These are phyloP conservation scores for Curvularia sp. DNA, from an alignment of 2,329 filamentous ascomycete genomes.

Conservation along the genomic window DNA sequence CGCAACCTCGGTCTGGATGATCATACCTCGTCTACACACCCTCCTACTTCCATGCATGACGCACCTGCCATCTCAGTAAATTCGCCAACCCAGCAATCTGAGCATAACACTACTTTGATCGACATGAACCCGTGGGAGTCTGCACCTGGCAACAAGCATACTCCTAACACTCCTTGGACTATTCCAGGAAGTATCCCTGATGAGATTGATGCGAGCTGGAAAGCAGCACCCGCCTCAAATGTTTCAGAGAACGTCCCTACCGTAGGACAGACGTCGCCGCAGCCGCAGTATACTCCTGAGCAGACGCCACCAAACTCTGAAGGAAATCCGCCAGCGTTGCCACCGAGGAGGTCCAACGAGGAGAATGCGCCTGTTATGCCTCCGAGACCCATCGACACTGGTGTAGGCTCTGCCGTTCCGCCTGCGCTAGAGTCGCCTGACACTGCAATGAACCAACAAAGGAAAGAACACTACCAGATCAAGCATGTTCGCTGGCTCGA, in stretches of 20 bases:
- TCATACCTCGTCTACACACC: conserved; percentile 18
- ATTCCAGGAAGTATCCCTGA: not conserved
- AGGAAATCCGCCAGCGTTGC: conserved; percentile 43
- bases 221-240: conserved; percentile 35
- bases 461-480: conserved; percentile 85
- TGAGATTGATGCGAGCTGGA: conserved; percentile 22
- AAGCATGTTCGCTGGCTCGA: conserved; percentile 91
- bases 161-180: not conserved
- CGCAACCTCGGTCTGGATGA: conserved; percentile 48
- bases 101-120: conserved; percentile 35
- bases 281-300: conserved; percentile 11
- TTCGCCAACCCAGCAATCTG: conserved; percentile 26
- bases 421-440: conserved; percentile 51
- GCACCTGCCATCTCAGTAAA: conserved; percentile 42
- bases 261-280: conserved; percentile 28
- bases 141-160: conserved; percentile 5
- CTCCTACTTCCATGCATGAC: conserved; percentile 28
- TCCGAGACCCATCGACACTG: conserved; percentile 44
- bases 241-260: conserved; percentile 38
- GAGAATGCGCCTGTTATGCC: conserved; percentile 44
- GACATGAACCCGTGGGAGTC: conserved; percentile 41
- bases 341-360: conserved; percentile 45
- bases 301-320: conserved; percentile 17
- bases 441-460: conserved; percentile 54
- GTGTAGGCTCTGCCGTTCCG: conserved; percentile 22